Percentiles rank a stretch among this genome's conserved stretches.
These are phyloP conservation scores for Waltergamsia citrina DNA, from an alignment of 2,329 filamentous ascomycete genomes.

Conservation along the genomic window DNA sequence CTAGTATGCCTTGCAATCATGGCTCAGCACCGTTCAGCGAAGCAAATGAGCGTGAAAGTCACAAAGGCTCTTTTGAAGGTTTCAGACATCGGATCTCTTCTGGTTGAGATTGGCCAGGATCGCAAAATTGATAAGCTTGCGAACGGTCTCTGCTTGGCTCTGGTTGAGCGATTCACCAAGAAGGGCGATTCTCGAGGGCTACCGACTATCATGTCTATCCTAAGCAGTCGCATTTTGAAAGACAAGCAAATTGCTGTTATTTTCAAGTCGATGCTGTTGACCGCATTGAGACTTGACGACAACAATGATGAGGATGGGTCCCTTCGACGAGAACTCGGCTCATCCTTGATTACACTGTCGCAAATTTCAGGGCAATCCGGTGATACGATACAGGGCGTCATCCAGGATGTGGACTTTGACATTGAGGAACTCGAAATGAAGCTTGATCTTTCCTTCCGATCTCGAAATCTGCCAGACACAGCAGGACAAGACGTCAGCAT, in stretches of 20 bases:
- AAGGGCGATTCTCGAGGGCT: conserved; percentile 49
- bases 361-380: conserved; percentile 49
- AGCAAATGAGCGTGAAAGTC: conserved; percentile 60
- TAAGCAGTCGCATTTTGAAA: conserved; percentile 50
- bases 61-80: conserved; percentile 60
- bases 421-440: conserved; percentile 67
- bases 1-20: conserved; percentile 74
- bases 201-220: conserved; percentile 48
- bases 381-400: conserved; percentile 54
- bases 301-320: conserved; percentile 42
- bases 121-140: conserved; percentile 63
- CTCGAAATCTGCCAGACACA: conserved; percentile 37
- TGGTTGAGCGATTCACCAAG: conserved; percentile 52
- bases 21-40: conserved; percentile 66
- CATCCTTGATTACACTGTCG: conserved; percentile 56
- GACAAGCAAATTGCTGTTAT: conserved; percentile 55
- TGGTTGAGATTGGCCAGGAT: conserved; percentile 53
- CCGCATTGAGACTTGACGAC: conserved; percentile 48
- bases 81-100: conserved; percentile 45
- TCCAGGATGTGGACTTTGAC: conserved; percentile 60
- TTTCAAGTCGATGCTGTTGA: conserved; percentile 54
- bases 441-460: conserved; percentile 60
- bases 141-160: conserved; percentile 59
- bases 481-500: conserved; percentile 36
- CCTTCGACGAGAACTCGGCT: conserved; percentile 54